A percentile compares a stretch with the other conserved stretches of the same genome.
phyloP scores from a whole-genome alignment of 2,329 filamentous ascomycete species.

The Septoria petroselini region DNA sequence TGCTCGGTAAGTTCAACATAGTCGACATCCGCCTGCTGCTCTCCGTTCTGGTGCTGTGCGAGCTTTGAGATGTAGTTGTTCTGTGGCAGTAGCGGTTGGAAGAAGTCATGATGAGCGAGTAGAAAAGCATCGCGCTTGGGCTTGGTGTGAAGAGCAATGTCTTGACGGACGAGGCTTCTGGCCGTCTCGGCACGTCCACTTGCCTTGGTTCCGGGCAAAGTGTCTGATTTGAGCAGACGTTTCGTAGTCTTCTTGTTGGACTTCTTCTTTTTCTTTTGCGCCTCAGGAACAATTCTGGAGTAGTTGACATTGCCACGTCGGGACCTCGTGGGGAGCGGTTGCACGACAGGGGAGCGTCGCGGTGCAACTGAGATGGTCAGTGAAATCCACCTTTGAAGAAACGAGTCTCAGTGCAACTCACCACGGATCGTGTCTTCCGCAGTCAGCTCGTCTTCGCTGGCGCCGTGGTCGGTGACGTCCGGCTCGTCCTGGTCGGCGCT shows the following conservation, averaged over 20 bases:
- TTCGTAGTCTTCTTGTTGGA: constrained; percentile 14
- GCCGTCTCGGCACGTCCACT: constrained; percentile 35
- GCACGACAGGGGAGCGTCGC: constrained; percentile 8
- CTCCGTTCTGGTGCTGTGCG: constrained; percentile 18
- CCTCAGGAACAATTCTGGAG: constrained; percentile 13
- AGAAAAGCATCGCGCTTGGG: constrained; percentile 48
- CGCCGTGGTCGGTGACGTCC: constrained; percentile 2
- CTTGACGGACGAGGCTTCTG: constrained; percentile 42
- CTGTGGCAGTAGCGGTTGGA: constrained; percentile 47
- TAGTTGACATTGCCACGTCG: constrained; percentile 30
- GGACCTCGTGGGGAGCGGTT: constrained; percentile 29
- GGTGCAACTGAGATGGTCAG: constrained; percentile 15
- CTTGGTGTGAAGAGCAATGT: constrained; percentile 44
- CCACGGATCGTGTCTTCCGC: constrained; percentile 28
- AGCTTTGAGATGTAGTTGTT: constrained; percentile 47
- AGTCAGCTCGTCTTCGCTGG: constrained; percentile 28
- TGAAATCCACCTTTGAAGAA: no score
- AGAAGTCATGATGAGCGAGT: constrained; percentile 45
- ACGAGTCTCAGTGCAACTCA: neutral
- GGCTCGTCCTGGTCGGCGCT: constrained; percentile 4
- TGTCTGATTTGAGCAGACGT: constrained; percentile 23
- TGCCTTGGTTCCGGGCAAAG: neutral
- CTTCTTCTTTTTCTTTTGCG: constrained; percentile 15
- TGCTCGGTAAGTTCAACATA: constrained; percentile 46
- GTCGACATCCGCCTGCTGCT: constrained; percentile 33